Base-by-base conservation (phyloP, 139 green algal species). In the Chlorella sp. region DNA sequence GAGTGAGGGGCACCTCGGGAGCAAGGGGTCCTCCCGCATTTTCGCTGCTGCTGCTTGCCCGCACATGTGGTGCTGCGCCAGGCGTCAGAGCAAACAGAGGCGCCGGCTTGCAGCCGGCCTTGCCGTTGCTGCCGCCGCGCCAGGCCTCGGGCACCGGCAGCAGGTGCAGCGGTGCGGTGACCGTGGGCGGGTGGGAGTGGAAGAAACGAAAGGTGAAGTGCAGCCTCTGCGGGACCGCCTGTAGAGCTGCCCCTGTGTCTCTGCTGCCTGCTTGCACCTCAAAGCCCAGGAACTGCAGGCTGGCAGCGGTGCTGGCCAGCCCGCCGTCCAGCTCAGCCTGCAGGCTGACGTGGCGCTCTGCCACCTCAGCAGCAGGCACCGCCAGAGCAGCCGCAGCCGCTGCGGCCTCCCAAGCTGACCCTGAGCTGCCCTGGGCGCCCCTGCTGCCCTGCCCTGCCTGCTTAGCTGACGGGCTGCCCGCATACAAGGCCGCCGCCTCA, bases 51-150 rank as follows among this genome's bases (percentile, higher is more conserved):
- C 48, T 57, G 48, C 48, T 57, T 5, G 9, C 48, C 5, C 48
- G 48, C 9, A 9, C 48, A 5, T 57, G 48, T 5, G 48, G 48
- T 9, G 32, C 81, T 39, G 77, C 88, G 28, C 61, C 81, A 30
- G 73, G 80, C 39, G 90, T 60, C 76, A 90, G 86, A 16, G 88
- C 83, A 73, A 86, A 88, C 42, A 93, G 68, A 68, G 48, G 48
- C 48, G 48, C 48, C 9, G 48, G 48, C 48, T 9, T 57, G 48
- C 48, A 9, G 48, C 48, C 48, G 48, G 48, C 48, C 48, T 57
- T 57, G 48, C 48, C 48, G 48, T 9, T 9, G 9, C 48, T 61
- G 66, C 80, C 83, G 7, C 36, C 64, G 36, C 85, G 53, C 16
- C 73, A 28, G 60, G 36, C 34, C 16, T 57, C 42, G 18, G 60